These are phyloP conservation scores for Pestalotiopsis sp. DNA, from an alignment of 2,329 filamentous ascomycete species.

Conservation along the genomic window DNA sequence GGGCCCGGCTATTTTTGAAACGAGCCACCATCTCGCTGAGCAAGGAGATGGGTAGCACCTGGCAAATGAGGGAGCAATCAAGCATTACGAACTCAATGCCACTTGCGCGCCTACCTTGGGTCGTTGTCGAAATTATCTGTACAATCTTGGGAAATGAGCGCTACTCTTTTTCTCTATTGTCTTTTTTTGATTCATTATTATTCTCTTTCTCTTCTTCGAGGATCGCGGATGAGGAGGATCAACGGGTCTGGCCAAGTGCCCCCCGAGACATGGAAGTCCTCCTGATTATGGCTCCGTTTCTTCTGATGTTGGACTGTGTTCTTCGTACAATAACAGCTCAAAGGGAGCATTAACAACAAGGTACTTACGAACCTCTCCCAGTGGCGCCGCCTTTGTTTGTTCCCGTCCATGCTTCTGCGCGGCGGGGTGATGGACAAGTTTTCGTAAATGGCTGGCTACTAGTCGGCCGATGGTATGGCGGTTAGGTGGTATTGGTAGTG, in stretches of 20 bases:
- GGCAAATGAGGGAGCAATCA: slow-evolving; percentile 11
- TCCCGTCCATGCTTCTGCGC: neutral
- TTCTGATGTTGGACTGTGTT: too few species aligned
- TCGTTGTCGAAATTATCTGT: neutral
- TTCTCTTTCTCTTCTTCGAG: neutral
- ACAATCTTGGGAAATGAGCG: neutral
- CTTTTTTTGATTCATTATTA: neutral
- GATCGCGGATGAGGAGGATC: too few species aligned
- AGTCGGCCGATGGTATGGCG: neutral
- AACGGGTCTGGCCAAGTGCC: too few species aligned
- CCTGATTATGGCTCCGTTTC: too few species aligned
- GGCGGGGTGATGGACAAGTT: neutral
- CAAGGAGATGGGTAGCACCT: slow-evolving; percentile 1
- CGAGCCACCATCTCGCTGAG: neutral
- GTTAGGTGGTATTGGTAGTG: slow-evolving; percentile 1
- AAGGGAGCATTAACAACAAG: too few species aligned
- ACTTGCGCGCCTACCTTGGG: neutral
- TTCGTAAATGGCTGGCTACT: neutral
- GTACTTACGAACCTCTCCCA: too few species aligned
- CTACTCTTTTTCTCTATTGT: neutral
- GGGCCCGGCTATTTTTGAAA: slow-evolving; percentile 13
- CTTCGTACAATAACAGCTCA: too few species aligned
- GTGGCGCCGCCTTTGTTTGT: neutral
- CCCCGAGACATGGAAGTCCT: too few species aligned
- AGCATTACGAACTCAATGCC: slow-evolving; percentile 12